Evolutionary conservation across 306 rosid genomes (phyloP).

Genomic region (Fagus crenata): DNA sequence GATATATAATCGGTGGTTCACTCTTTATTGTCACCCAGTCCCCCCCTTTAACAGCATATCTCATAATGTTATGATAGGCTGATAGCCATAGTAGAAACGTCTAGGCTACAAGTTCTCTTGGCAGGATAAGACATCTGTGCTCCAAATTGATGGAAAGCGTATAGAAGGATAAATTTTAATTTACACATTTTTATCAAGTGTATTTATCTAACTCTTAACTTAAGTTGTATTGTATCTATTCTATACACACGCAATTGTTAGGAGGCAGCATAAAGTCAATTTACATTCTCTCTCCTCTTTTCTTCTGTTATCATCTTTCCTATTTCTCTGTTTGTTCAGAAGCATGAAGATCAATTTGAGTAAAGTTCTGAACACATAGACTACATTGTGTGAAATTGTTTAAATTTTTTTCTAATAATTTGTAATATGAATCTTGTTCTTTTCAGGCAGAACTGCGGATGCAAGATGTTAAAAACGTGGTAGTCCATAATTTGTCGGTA

Average conservation of each 20-base stretch:
- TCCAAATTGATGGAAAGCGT: too few species aligned
- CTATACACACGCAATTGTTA: not conserved
- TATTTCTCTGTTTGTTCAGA: not conserved
- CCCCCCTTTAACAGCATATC: too few species aligned
- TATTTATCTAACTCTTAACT: not conserved
- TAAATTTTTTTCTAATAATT: not conserved
- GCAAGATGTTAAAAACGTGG: slow-evolving; percentile 83
- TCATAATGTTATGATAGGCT: too few species aligned
- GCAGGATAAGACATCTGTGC: too few species aligned
- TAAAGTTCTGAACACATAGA: not conserved
- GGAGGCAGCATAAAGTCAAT: not conserved
- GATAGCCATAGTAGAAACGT: too few species aligned
- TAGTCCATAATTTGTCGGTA: slow-evolving; percentile 91
- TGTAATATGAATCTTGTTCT: slow-evolving; percentile 13
- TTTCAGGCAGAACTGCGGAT: slow-evolving; percentile 86
- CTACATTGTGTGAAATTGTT: not conserved
- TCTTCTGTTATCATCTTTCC: not conserved
- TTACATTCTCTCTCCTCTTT: not conserved
- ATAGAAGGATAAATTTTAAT: too few species aligned
- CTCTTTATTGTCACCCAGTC: too few species aligned
- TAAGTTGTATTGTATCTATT: not conserved
- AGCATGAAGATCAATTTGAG: not conserved
- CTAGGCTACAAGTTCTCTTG: too few species aligned
- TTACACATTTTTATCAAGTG: too few species aligned
- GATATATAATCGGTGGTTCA: not conserved